phyloP scores from a whole-genome alignment of 2,329 filamentous ascomycete genomes.

The Xylariaceae sp. region DNA sequence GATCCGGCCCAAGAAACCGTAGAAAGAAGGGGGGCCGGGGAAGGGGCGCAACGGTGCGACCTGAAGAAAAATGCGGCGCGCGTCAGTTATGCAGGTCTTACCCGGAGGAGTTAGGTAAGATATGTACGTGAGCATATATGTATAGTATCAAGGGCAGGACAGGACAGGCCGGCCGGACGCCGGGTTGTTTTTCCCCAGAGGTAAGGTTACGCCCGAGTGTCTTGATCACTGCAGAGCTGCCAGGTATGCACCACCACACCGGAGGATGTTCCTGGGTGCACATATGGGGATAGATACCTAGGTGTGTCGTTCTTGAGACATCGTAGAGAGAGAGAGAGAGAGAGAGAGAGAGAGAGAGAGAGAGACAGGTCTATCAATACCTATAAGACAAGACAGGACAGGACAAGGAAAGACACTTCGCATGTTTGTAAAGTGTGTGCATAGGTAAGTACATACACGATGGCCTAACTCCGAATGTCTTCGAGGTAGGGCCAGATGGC shows the following conservation, averaged over 20 bases:
- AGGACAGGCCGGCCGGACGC: too few relatives aligned
- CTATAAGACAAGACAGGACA: too few relatives aligned
- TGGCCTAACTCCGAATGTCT: not conserved
- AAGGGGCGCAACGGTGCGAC: not conserved
- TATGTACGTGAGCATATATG: too few relatives aligned
- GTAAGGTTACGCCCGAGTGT: not conserved
- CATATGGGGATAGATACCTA: not conserved
- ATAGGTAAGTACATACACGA: not conserved
- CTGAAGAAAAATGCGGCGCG: not conserved
- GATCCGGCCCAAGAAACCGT: too few relatives aligned
- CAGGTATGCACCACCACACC: not conserved
- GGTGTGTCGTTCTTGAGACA: not conserved
- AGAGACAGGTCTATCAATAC: too few relatives aligned
- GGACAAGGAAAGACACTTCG: not conserved
- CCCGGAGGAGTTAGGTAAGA: not conserved
- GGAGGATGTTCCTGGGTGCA: too few relatives aligned
- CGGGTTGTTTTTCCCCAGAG: not conserved
- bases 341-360: too few relatives aligned
- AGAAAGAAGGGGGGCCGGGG: too few relatives aligned
- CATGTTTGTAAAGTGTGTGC: not conserved
- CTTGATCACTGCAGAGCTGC: not conserved
- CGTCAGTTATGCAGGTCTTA: not conserved
- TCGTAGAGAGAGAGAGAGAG: too few relatives aligned
- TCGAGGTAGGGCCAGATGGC: too few relatives aligned
- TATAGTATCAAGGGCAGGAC: too few relatives aligned